phyloP scores from a whole-genome alignment of 2,329 filamentous ascomycete genomes.

The Penicillium sp. region DNA sequence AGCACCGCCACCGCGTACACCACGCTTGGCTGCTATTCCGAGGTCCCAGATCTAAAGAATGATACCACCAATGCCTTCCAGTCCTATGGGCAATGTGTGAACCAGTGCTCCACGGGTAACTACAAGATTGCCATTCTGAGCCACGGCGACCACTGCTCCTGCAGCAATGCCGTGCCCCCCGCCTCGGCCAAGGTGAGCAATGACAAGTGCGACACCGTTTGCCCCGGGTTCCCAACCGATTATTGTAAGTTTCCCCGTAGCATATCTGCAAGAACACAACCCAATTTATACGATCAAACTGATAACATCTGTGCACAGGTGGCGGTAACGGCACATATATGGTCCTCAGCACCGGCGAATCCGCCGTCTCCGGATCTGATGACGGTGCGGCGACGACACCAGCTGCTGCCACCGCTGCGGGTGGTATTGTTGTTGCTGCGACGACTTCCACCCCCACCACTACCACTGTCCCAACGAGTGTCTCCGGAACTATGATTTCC shows the following conservation, averaged over 20 bases:
- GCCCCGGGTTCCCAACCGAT: conserved; percentile 26
- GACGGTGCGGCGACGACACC: conserved; percentile 4
- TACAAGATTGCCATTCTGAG: conserved; percentile 26
- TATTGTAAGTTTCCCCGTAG: conserved; percentile 24
- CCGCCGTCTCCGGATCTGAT: conserved; percentile 8
- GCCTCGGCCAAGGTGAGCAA: conserved; percentile 21
- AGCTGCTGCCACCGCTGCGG: conserved; percentile 22
- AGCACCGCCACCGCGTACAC: neutral
- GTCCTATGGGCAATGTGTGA: conserved; percentile 21
- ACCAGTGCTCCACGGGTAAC: conserved; percentile 17
- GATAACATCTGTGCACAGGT: neutral
- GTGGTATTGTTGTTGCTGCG: conserved; percentile 29
- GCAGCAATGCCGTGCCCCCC: conserved; percentile 26
- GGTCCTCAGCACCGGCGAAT: conserved; percentile 18
- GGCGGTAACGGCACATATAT: conserved; percentile 20
- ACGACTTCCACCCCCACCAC: conserved; percentile 16
- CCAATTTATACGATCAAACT: neutral
- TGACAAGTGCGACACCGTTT: conserved; percentile 26
- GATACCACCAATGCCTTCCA: conserved; percentile 16
- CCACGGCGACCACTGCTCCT: conserved; percentile 28
- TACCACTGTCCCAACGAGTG: conserved; percentile 16
- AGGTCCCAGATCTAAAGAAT: conserved; percentile 13
- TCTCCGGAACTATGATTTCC: conserved; percentile 19
- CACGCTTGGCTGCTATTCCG: conserved; percentile 27
- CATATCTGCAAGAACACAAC: too few species aligned